Evolutionary conservation across 768 basidiomycete genomes (phyloP).

Genomic region (Leccinum uliginosum): DNA sequence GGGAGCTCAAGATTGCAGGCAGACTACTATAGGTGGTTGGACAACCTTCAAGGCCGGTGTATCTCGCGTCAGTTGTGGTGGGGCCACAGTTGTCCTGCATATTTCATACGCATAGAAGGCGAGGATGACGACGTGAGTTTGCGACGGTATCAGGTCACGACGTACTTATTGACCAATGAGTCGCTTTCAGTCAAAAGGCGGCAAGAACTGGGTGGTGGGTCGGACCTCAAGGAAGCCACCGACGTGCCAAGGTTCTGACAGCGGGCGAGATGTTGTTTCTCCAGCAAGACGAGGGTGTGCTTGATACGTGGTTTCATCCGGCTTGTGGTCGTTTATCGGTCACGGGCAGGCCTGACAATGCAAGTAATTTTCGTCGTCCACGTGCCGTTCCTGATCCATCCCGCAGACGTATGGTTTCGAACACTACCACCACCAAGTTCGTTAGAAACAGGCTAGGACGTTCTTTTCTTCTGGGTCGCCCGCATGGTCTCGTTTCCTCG

Average conservation of each 20-base stretch:
- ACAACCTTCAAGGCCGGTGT: constrained; percentile 97
- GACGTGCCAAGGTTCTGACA: constrained; percentile 67
- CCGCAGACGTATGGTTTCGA: constrained; percentile 69
- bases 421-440: constrained; percentile 83
- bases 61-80: constrained; percentile 99
- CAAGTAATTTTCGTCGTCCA: constrained; percentile 23
- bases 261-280: constrained; percentile 64
- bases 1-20: constrained; percentile 80
- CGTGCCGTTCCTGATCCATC: constrained; percentile 1
- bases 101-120: constrained; percentile 84
- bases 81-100: constrained; percentile 96
- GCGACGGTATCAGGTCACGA: background rate
- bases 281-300: constrained; percentile 92
- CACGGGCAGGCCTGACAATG: constrained; percentile 96
- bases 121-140: constrained; percentile 55
- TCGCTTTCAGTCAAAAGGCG: constrained; percentile 51
- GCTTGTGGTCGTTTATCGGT: constrained; percentile 95
- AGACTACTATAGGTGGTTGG: constrained; percentile 96
- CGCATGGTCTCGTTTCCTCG: constrained; percentile 65
- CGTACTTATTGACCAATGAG: background rate
- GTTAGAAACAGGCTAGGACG: constrained; percentile 99
- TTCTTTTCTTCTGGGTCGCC: constrained; percentile 99
- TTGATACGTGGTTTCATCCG: constrained; percentile 99
- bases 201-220: constrained; percentile 89
- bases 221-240: constrained; percentile 73